A percentile compares a stretch with the other conserved stretches of the same genome.
phyloP scores from a whole-genome alignment of 139 green algal species.

The Coelastrella sp. region DNA sequence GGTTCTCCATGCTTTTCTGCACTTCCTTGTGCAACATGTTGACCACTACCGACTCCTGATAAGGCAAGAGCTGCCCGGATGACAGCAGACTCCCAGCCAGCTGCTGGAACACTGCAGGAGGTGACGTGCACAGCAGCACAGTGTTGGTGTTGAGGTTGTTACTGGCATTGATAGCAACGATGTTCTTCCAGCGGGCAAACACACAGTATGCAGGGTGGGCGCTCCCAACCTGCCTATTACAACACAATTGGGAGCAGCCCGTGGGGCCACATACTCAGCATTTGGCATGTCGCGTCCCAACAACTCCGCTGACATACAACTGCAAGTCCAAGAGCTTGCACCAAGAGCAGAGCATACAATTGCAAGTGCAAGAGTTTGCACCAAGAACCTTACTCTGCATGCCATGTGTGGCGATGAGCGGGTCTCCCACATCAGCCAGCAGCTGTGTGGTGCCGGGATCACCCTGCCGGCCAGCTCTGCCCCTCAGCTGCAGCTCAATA shows the following conservation, averaged over 20 bases:
- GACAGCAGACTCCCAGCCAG: conserved; percentile 31
- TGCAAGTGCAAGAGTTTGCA: not conserved
- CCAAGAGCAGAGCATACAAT: too few species aligned
- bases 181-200: too few species aligned
- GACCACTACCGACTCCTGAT: conserved; percentile 50
- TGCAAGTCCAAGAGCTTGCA: too few species aligned
- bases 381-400: conserved; percentile 35
- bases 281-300: too few species aligned
- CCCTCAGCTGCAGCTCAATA: conserved; percentile 82
- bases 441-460: conserved; percentile 79
- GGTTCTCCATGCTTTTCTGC: conserved; percentile 50
- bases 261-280: too few species aligned
- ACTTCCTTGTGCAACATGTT: conserved; percentile 46
- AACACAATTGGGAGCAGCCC: too few species aligned
- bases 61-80: conserved; percentile 32
- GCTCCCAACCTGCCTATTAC: too few species aligned
- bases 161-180: too few species aligned
- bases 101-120: conserved; percentile 37
- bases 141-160: not conserved
- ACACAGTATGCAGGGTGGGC: too few species aligned
- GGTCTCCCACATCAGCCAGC: conserved; percentile 69
- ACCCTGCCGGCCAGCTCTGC: conserved; percentile 77
- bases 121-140: not conserved
- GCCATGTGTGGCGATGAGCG: conserved; percentile 46
- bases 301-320: too few species aligned